Base-by-base conservation (phyloP, 2,329 filamentous ascomycete genomes). In the Curvularia sp. region DNA sequence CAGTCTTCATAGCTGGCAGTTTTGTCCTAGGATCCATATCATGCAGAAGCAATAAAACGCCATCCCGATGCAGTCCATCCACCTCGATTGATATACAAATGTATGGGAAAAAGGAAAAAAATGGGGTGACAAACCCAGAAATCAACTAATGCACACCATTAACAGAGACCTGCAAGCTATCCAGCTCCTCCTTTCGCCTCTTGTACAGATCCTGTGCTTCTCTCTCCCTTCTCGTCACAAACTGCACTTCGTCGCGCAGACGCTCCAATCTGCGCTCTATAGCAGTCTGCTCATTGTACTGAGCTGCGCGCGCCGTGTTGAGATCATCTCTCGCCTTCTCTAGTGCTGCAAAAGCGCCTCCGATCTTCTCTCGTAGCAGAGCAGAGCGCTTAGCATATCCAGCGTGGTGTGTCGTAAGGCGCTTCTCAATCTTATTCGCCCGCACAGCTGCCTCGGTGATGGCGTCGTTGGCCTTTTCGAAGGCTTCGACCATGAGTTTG, bases 361-460 rank as follows among this genome's bases (percentile, higher is more conserved):
- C 78, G 62, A 96, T 91, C 80, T 97, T 98, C 60, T 88, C 85
- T 22, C 88, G 86, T 26, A 99, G 84, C 67, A 87, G 88, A 77
- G 93, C 93, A 33, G 92, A 88, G 31, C 95, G 89, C 67, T 93
- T 88, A 75, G 93, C 89, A 79, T 99, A 99, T 13, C 95, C 95
- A 24, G 93, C 93, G 2, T 96, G 87, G 69, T 95, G 89, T 53
- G 96, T 83, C 0, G 84, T 83, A n/a, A 99, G 85, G 78, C 95
- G 97, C 85, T 97, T 97, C 79, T 98, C 93, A 1, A 96, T 82
- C 77, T 94, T 96, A 73, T 92, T 92, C 53, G 91, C 91, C 57
- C 89, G 85, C 67, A 94, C 89, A 2, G 93, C 95, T 0, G 88
- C 87, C 2, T 85, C 81, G 67, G 91, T 84, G 62, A 97, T 90